A percentile compares a stretch with the other conserved stretches of the same genome.
These are phyloP conservation scores for Astrephomene gubernaculifera DNA, from an alignment of 139 green algal species.

Conservation along the genomic window DNA sequence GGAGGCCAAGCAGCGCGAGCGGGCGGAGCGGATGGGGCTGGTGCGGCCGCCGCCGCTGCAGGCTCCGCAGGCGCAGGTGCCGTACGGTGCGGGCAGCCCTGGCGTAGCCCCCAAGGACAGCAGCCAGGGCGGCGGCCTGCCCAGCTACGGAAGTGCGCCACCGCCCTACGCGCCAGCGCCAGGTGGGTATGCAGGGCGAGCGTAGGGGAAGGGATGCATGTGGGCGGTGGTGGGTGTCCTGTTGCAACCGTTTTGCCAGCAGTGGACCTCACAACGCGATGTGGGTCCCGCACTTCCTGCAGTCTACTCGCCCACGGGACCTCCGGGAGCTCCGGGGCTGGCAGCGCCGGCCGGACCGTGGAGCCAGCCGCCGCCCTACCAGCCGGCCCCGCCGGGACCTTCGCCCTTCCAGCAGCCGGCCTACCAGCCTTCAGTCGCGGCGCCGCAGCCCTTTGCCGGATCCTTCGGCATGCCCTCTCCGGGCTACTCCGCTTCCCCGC, in stretches of 20 bases:
- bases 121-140: background rate
- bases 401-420: background rate
- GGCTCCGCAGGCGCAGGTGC: no score
- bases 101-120: background rate
- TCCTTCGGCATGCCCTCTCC: background rate
- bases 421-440: background rate
- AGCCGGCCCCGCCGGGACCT: background rate
- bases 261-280: no score
- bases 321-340: no score
- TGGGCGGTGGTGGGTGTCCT: no score
- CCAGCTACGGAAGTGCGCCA: no score
- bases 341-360: background rate
- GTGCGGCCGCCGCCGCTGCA: conserved; percentile 10
- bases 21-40: conserved; percentile 50
- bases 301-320: no score
- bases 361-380: conserved; percentile 16
- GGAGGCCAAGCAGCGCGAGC: conserved; percentile 49
- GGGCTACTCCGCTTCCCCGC: background rate
- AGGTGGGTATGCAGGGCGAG: no score
- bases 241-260: no score
- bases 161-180: no score
- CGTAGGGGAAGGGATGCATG: no score
- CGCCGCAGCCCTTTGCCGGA: background rate
- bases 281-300: no score
- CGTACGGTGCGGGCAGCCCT: no score